Evolutionary conservation across 2,329 filamentous ascomycete species (phyloP).

Genomic region (Didymosphaeria variabile): DNA sequence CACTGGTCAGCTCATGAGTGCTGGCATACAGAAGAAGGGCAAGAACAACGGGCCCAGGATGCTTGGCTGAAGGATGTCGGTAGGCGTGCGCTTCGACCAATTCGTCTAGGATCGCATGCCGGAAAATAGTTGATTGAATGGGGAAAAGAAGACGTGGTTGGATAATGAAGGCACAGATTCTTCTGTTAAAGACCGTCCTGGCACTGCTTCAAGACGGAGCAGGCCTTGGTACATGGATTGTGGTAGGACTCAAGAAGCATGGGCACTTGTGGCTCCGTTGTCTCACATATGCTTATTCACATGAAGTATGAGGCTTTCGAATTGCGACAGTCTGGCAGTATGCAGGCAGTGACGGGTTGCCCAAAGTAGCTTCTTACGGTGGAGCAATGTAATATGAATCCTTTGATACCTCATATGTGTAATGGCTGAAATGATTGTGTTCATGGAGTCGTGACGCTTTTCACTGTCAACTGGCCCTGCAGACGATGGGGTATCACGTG

Average conservation of each 20-base stretch:
- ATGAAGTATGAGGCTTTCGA: too few species aligned
- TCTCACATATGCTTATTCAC: too few species aligned
- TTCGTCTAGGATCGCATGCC: not conserved
- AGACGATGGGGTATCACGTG: conserved; percentile 12
- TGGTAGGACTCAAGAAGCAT: too few species aligned
- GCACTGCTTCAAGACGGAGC: not conserved
- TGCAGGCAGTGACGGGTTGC: not conserved
- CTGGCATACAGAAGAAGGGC: conserved; percentile 44
- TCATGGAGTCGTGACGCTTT: not conserved
- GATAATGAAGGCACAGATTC: not conserved
- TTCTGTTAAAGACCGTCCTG: not conserved
- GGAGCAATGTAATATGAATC: not conserved
- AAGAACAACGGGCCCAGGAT: conserved; percentile 39
- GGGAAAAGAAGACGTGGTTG: not conserved
- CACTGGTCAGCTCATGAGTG: conserved; percentile 35
- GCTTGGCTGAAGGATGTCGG: conserved; percentile 32
- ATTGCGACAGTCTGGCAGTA: too few species aligned
- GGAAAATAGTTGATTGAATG: not conserved
- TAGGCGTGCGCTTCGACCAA: not conserved
- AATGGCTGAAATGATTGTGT: not conserved
- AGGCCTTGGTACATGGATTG: not conserved
- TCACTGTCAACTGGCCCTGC: too few species aligned
- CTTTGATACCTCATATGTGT: not conserved
- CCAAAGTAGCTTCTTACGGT: not conserved
- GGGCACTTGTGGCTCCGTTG: too few species aligned